Evolutionary conservation across 345 rosid species (phyloP).

Genomic region (Trapa bicornis): DNA sequence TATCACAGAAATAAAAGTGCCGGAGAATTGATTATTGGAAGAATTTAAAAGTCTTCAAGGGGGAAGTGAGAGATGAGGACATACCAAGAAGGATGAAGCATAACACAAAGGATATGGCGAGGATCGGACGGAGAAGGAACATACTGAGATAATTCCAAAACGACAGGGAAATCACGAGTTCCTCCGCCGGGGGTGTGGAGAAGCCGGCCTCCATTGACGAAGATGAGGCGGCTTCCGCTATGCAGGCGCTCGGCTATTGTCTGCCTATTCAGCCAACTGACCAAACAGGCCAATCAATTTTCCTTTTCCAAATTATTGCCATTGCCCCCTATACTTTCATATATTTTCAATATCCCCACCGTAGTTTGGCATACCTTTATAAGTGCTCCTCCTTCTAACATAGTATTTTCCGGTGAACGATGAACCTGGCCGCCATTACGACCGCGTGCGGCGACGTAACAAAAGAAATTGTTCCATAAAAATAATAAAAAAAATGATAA

Average conservation of each 20-base stretch:
- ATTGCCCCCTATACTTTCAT: not conserved
- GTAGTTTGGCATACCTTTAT: not conserved
- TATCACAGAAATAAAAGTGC: not conserved
- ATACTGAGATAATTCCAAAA: conserved; percentile 20
- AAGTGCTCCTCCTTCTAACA: not conserved
- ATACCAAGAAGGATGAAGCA: conserved; percentile 44
- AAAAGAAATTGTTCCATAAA: too few relatives aligned
- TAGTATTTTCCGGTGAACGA: not conserved
- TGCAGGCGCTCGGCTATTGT: not conserved
- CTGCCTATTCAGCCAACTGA: too few relatives aligned
- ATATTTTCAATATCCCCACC: not conserved
- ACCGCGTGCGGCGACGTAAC: not conserved
- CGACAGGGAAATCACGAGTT: conserved; percentile 8
- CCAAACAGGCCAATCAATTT: not conserved
- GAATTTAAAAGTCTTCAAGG: not conserved
- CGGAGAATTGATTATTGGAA: not conserved
- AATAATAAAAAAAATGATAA: too few relatives aligned
- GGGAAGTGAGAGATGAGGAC: not conserved
- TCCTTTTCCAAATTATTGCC: not conserved
- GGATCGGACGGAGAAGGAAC: conserved; percentile 44
- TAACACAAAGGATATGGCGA: conserved; percentile 44
- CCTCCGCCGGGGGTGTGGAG: conserved; percentile 8
- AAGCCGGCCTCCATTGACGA: conserved; percentile 14
- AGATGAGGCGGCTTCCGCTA: not conserved
- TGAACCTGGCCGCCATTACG: conserved; percentile 19